Base-by-base conservation (phyloP, 2,329 filamentous ascomycete species). In the Coniochaeta pulveracea region DNA sequence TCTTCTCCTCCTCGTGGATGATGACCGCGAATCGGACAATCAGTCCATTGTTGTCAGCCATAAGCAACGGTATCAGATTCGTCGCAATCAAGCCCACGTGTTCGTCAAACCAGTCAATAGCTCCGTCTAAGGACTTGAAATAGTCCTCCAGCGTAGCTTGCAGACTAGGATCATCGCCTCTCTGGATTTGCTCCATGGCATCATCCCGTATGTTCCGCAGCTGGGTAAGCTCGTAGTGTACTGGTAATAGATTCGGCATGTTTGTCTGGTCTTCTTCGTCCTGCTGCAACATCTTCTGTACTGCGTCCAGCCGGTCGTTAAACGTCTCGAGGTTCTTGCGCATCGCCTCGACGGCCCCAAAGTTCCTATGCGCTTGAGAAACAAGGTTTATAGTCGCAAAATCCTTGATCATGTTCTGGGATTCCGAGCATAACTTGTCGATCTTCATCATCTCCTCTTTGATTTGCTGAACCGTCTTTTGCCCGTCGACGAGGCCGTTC, bases 361-460 rank as follows among this genome's bases (percentile, higher is more conserved):
- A 98, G 61, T 98, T 95, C 42, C 89, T 76, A 60, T 98, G 91
- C 44, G 93, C 91, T 58, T 94, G 85, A 35, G 89, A 89, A 35
- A 93, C 83, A 40, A 85, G 64, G 55, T 93, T 91, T 66, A 93
- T 91, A 51, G 85, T 85, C 22, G 82, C 80, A 58, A 98, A 96
- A 64, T 98, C 91, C 50, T 83, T 79, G 50, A 98, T 94, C 76
- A 95, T 95, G 54, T 85, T 85, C 64, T 96, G 89, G 35, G 88
- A 88, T 60, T 98, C 93, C 42, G 88, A 86, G 63, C 91, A 98
- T 43, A 98, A 74, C 61, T 85, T 86, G 64, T 98, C 91, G 49
- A 98, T 96, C 61, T 89, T 93, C 68, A 93, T 86, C 76, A 98
- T 91, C 63, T 98, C 91, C 45, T 96, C 89, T 58, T 93, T 94